A percentile compares a stretch with the other conserved stretches of the same genome.
phyloP scores from a whole-genome alignment of 108 stramenopile genomes.

The Chaetoceros muelleri region DNA sequence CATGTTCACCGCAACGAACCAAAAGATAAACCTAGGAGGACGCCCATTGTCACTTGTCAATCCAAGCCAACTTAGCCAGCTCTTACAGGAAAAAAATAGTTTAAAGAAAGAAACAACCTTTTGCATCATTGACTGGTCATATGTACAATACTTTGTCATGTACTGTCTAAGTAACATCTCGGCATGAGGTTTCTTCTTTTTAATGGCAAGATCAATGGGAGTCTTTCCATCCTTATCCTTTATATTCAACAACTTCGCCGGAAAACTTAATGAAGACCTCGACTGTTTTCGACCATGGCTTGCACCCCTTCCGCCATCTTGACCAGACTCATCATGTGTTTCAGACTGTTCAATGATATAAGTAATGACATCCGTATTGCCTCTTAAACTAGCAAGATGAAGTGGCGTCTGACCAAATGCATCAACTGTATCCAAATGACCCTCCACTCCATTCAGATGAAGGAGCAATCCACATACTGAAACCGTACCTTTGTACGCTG shows the following conservation, averaged over 20 bases:
- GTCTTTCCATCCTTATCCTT: constrained; percentile 70
- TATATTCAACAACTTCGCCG: constrained; percentile 25
- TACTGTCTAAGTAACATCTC: constrained; percentile 47
- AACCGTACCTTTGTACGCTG: constrained; percentile 89
- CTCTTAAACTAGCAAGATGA: constrained; percentile 85
- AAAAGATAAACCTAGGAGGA: constrained; percentile 60
- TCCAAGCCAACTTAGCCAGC: constrained; percentile 71
- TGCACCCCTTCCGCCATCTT: constrained; percentile 4
- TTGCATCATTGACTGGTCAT: constrained; percentile 13
- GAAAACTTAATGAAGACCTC: constrained; percentile 9
- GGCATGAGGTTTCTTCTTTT: constrained; percentile 63
- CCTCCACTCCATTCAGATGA: constrained; percentile 44
- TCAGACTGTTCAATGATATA: constrained; percentile 59
- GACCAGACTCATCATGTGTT: constrained; percentile 2
- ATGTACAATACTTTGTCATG: constrained; percentile 28
- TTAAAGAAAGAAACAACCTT: constrained; percentile 13
- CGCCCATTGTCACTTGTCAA: constrained; percentile 27
- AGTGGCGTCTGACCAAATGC: constrained; percentile 91
- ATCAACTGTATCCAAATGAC: constrained; percentile 51
- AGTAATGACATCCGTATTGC: constrained; percentile 65
- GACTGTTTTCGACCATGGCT: constrained; percentile 19
- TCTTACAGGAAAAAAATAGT: constrained; percentile 32
- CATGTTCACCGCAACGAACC: constrained; percentile 43
- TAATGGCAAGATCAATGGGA: constrained; percentile 62
- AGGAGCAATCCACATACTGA: constrained; percentile 81